These are phyloP conservation scores for Eimeria tenella DNA, from an alignment of 169 alveolate species.

Conservation along the genomic window DNA sequence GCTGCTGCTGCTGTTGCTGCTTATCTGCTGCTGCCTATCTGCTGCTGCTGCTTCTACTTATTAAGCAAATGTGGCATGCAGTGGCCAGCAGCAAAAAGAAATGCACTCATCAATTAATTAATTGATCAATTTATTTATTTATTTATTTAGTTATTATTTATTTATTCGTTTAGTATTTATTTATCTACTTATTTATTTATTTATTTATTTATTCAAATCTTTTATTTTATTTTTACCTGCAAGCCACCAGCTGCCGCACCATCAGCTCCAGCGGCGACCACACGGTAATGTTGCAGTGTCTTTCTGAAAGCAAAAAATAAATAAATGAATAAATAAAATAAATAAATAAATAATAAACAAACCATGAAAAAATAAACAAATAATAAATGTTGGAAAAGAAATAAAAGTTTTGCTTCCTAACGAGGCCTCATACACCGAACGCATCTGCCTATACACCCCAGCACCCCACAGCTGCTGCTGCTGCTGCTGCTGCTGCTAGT, in stretches of 20 bases:
- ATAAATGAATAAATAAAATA: not conserved
- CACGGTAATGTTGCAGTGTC: conserved; percentile 19
- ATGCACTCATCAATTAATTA: too few relatives aligned
- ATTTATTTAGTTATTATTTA: too few relatives aligned
- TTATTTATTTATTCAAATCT: too few relatives aligned
- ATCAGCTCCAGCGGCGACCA: conserved; percentile 73
- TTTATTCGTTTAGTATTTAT: too few relatives aligned
- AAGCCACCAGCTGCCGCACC: conserved; percentile 75
- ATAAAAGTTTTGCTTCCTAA: not conserved
- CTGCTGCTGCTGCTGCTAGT: conserved; percentile 4
- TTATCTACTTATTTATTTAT: too few relatives aligned
- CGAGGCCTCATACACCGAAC: not conserved
- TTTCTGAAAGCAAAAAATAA: conserved; percentile 1
- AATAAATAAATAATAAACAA: not conserved
- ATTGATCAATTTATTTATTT: too few relatives aligned
- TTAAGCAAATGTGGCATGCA: too few relatives aligned
- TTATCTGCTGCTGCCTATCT: too few relatives aligned
- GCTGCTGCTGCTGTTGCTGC: too few relatives aligned
- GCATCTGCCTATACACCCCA: not conserved
- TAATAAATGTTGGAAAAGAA: not conserved
- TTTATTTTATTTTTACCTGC: not conserved
- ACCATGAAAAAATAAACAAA: not conserved
- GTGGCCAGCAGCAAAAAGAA: too few relatives aligned
- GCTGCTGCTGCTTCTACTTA: too few relatives aligned
- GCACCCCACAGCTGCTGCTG: not conserved